Conservation (phyloP, 2,329 filamentous ascomycete species). For the Thermothelomyces thermophilus region DNA sequence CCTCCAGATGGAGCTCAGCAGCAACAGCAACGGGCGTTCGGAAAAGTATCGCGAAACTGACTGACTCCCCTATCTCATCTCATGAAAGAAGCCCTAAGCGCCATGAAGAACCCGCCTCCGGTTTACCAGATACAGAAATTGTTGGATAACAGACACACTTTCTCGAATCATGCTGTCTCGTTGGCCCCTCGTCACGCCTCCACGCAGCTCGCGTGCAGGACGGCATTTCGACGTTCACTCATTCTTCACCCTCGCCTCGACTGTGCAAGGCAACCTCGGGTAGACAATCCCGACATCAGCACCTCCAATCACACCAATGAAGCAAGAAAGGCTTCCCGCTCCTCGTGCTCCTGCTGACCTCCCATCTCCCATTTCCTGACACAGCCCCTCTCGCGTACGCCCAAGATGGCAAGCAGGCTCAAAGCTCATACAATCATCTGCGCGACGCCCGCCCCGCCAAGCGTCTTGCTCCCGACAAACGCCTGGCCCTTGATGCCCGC, state of each 20-base stretch:
- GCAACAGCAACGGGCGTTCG: not conserved
- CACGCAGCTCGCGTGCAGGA: not conserved
- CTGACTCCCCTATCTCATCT: not conserved
- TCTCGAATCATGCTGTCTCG: slow-evolving; percentile 3
- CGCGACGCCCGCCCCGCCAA: slow-evolving; percentile 86
- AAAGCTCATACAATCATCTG: slow-evolving; percentile 85
- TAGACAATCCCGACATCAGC: too few species aligned
- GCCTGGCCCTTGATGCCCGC: slow-evolving; percentile 77
- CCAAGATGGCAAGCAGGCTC: not conserved
- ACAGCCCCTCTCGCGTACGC: not conserved
- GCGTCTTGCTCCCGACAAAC: slow-evolving; percentile 89
- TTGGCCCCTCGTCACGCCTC: not conserved
- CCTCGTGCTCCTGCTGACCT: too few species aligned
- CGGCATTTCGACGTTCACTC: not conserved
- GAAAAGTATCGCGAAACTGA: not conserved
- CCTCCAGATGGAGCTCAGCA: not conserved
- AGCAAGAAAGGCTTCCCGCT: too few species aligned
- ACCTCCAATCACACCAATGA: too few species aligned
- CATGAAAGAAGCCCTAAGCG: slow-evolving; percentile 7
- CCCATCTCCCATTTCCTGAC: not conserved
- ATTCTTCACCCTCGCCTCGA: not conserved
- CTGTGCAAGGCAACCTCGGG: too few species aligned
- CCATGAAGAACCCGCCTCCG: slow-evolving; percentile 7
- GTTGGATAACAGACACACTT: not conserved
- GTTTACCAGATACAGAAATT: slow-evolving; percentile 10